Conservation (phyloP, 2,329 filamentous ascomycete species). For the Fusarium nanum region DNA sequence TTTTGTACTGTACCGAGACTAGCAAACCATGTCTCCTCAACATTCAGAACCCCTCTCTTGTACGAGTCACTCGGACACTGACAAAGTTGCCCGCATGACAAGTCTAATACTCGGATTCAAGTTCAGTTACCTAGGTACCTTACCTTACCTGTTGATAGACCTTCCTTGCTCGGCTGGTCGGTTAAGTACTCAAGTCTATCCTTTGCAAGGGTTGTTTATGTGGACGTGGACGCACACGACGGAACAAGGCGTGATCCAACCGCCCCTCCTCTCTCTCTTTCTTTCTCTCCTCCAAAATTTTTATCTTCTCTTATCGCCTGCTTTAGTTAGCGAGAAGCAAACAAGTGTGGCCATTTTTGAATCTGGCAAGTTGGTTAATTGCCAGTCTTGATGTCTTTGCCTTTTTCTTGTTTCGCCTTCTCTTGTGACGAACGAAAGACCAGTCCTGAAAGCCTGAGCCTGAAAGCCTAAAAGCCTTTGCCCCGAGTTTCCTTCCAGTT, state of each 20-base stretch:
- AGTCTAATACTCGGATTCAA: neutral
- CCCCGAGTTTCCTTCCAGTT: slow-evolving; percentile 14
- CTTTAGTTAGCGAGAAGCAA: slow-evolving; percentile 9
- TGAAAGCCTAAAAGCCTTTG: neutral
- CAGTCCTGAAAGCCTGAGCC: neutral
- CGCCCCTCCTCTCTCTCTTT: slow-evolving; percentile 7
- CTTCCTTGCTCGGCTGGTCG: slow-evolving; percentile 12
- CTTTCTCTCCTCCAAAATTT: slow-evolving; percentile 13
- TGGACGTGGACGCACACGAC: slow-evolving; percentile 10
- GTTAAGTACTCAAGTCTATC: slow-evolving; percentile 6
- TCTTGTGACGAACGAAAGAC: neutral
- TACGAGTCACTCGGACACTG: slow-evolving; percentile 8
- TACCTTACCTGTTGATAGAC: neutral
- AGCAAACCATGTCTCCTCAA: slow-evolving; percentile 23
- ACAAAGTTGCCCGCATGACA: slow-evolving; percentile 21
- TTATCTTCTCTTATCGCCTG: slow-evolving; percentile 5
- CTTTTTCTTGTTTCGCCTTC: slow-evolving; percentile 8
- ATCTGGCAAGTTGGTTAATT: neutral
- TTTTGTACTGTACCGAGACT: slow-evolving; percentile 1
- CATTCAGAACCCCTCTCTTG: slow-evolving; percentile 13
- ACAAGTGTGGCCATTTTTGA: slow-evolving; percentile 10
- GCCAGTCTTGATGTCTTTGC: slow-evolving; percentile 4
- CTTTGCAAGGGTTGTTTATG: slow-evolving; percentile 32
- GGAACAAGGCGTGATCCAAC: slow-evolving; percentile 36
- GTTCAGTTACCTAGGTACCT: neutral